Evolutionary conservation across 345 rosid species (phyloP), one percentile per base, ranked within the genome.

Genomic region (Lumnitzera littorea): DNA sequence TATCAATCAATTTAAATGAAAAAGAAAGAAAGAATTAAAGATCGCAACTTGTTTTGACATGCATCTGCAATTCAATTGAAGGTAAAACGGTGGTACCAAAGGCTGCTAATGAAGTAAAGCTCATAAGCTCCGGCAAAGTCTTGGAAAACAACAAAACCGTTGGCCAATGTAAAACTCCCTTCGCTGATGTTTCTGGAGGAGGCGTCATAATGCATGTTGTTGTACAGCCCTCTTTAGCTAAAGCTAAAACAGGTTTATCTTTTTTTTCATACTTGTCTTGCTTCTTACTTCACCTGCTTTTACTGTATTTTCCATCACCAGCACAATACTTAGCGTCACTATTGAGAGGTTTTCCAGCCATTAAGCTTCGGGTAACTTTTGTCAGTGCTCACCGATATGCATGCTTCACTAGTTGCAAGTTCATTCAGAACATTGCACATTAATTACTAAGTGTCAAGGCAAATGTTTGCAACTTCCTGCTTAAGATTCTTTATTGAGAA

Each of bases 61-160:
- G 15, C 46, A 15, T 24, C 20, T 15, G 16, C 61, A n/a, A 16
- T 47, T n/a, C 25, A 53, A 62, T 55, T 15, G 2, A 64, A 91
- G 98, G 96, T 51, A 91, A 91, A 76, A 80, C 86, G 29, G 58
- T 86, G 57, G 69, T 73, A 61, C 98, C 96, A 8, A 88, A 84
- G 68, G 83, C 82, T 13, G 84, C 85, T 65, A 88, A 72, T 71
- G 98, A 91, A 80, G 76, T 91, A 67, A 91, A 91, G 74, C 70
- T 91, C 75, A 91, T 91, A 13, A 81, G 85, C 75, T 86, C 91
- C 0, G 98, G 96, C 29, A 88, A 91, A 76, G 82, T 88, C 55
- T 76, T 91, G 86, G 98, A 91, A 63, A 91, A 86, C 52, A 80
- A 55, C 77, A 88, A 78, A 76, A 84, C 90, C 46, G 90, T 88